Evolutionary conservation across 1,139 yeast genomes (phyloP), one percentile per base, ranked within the genome.

Genomic region (Saccharomyces hybrid): DNA sequence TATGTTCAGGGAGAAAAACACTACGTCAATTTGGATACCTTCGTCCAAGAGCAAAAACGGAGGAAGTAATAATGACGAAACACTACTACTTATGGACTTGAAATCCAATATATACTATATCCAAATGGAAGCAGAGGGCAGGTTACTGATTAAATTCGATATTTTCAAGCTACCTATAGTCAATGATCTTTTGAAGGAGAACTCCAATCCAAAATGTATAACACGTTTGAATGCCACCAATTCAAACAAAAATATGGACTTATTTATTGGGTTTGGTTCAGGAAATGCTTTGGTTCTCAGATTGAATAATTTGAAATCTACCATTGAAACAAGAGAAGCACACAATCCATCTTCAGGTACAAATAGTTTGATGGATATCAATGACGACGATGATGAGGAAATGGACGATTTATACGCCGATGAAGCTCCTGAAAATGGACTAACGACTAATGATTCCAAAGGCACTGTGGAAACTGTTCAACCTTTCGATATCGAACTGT

Each of bases 401-500:
- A 69, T 66, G 20, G 66, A 57, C 26, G 60, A 64, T 52, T 49
- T 59, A 20, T 56, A 61, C 52, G 57, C 63, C 31, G 61, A 58
- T 49, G 65, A 64, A 67, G 51, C 46, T 47, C 34, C 27, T 13
- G 48, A 32, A 20, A 20, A 9, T 7, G 50, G 29, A 2, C 13
- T 23, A 20, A 29, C 46, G 2, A 49, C 38, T 3, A 28, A 65
- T 8, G 71, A 72, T 32, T 70, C 70, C 42, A 34, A 46, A 73
- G 68, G 41, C 62, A 61, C n/a, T 61, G 62, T 5, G 59, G 66
- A 66, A 47, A 62, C 63, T 1, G 64, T 64, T 1, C 54, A 54
- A 23, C 70, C 70, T 4, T 71, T 71, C 49, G 73, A 73, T 51
- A 79, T 82, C 52, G 68, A 70, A 14, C 61, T 75, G 11, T 73